These are phyloP conservation scores for Phaeodactylum tricornutum DNA, from an alignment of 108 stramenopile genomes.

Conservation along the genomic window DNA sequence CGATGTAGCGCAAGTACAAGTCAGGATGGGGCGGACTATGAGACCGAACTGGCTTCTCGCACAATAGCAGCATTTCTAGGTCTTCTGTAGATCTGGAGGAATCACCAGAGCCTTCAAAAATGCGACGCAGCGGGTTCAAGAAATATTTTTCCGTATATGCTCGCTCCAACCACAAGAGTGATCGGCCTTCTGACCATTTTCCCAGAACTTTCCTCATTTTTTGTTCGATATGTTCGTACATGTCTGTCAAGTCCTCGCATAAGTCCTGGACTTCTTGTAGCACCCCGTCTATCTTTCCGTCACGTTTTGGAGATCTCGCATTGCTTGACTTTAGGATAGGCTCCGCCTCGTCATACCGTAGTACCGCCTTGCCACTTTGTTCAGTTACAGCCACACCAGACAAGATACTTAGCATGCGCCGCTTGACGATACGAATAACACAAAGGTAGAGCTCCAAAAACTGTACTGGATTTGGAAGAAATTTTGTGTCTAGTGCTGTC, in stretches of 20 bases:
- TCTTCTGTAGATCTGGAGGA: too few relatives aligned
- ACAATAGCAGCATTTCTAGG: neutral
- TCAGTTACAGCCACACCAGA: too few relatives aligned
- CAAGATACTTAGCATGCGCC: slow-evolving; percentile 22
- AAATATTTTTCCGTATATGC: slow-evolving; percentile 44
- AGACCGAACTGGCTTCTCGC: slow-evolving; percentile 8
- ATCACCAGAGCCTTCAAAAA: too few relatives aligned
- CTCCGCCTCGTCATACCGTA: slow-evolving; percentile 1
- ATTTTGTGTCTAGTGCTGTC: slow-evolving; percentile 43
- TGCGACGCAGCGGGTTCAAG: slow-evolving; percentile 29
- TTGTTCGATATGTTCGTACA: slow-evolving; percentile 57
- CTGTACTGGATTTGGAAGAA: slow-evolving; percentile 22
- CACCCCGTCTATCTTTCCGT: too few relatives aligned
- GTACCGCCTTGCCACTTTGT: too few relatives aligned
- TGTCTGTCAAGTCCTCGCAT: slow-evolving; percentile 61
- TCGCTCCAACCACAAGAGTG: slow-evolving; percentile 39
- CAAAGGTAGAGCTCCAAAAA: slow-evolving; percentile 25
- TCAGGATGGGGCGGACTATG: slow-evolving; percentile 73
- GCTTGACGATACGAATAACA: slow-evolving; percentile 19
- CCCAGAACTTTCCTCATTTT: slow-evolving; percentile 40
- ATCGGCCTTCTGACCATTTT: slow-evolving; percentile 44
- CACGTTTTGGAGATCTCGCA: too few relatives aligned
- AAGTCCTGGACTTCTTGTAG: slow-evolving; percentile 62
- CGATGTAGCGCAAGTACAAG: slow-evolving; percentile 40
- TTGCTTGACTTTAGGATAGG: neutral